phyloP scores from a whole-genome alignment of 495 filamentous ascomycete species.

The Penicillium macrosclerotiorum region DNA sequence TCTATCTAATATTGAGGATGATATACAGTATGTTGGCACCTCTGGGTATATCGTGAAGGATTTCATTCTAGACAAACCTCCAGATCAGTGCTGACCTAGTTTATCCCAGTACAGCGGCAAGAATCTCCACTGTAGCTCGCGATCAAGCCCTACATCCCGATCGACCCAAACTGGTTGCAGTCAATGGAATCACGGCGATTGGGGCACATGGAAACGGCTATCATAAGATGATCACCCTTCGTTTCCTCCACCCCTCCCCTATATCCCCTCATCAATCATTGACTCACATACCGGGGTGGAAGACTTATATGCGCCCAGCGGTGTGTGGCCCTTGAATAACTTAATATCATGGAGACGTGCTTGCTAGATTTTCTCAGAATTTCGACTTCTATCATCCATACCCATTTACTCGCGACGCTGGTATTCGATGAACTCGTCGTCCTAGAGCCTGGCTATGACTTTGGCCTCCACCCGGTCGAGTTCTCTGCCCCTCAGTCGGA shows the following conservation, averaged over 20 bases:
- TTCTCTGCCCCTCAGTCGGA: not conserved
- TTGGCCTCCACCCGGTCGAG: not conserved
- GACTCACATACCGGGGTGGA: too few relatives aligned
- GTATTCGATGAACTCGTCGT: constrained; percentile 3
- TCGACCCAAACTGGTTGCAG: constrained; percentile 50
- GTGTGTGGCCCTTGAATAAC: too few relatives aligned
- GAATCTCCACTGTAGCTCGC: constrained; percentile 52
- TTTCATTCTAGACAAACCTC: too few relatives aligned
- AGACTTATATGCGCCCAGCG: constrained; percentile 79
- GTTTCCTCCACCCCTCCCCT: not conserved
- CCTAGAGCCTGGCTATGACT: not conserved
- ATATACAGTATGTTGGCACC: too few relatives aligned
- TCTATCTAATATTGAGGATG: too few relatives aligned
- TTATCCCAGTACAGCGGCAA: constrained; percentile 44
- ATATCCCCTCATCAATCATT: too few relatives aligned
- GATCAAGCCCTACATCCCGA: constrained; percentile 69
- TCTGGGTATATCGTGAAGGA: too few relatives aligned
- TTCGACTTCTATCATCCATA: constrained; percentile 3
- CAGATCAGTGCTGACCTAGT: too few relatives aligned
- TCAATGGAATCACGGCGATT: constrained; percentile 64
- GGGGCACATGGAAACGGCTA: constrained; percentile 62
- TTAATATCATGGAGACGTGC: too few relatives aligned
- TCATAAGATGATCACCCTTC: constrained; percentile 14
- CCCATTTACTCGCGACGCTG: constrained; percentile 1
- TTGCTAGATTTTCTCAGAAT: not conserved